Evolutionary conservation across 805 yeast species (phyloP), one percentile per base, ranked within the genome.

Genomic region (Sporopachydermia lactativora): DNA sequence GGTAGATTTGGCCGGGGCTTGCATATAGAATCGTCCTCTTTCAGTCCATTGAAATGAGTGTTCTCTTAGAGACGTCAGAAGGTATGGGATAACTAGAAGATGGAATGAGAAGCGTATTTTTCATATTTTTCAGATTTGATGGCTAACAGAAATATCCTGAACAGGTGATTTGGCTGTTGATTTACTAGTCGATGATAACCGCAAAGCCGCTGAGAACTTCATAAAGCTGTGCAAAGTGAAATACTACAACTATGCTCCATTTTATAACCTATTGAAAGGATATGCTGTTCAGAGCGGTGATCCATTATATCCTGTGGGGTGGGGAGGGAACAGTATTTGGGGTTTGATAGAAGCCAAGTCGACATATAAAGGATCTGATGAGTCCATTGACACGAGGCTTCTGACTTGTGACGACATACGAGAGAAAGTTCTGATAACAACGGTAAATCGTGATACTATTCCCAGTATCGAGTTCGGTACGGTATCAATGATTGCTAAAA

Each of bases 91-190:
- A 14, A 6, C 8, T 17, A 24, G 14, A 5, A 18, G 2, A 18
- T 17, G 17, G 11, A 34, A 39, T 15, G n/a, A 34, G 13, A 18
- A 17, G 17, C 8, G 11, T 28, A 28, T 16, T 3, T 6, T 37
- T 15, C 13, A 4, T n/a, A 15, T n/a, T 15, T 18, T 38, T 28
- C n/a, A 24, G 5, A 40, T 18, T 44, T 31, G 45, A 24, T 24
- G 13, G n/a, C 31, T 24, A 24, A 24, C 31, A 24, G 8, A 8
- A 8, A 24, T 24, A 24, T n/a, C 42, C 36, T 18, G n/a, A 6
- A 41, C 42, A 42, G 80, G 77, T 4, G 67, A 66, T 43, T 36
- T 76, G 4, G 77, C 73, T 5, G 52, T 75, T 5, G 82, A 76
- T 45, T 48, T 75, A 14, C 47, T 51, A 38, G 42, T 48, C 4